Conservation (phyloP, 139 green algal species). For the Tetradesmus lagerheimii region DNA sequence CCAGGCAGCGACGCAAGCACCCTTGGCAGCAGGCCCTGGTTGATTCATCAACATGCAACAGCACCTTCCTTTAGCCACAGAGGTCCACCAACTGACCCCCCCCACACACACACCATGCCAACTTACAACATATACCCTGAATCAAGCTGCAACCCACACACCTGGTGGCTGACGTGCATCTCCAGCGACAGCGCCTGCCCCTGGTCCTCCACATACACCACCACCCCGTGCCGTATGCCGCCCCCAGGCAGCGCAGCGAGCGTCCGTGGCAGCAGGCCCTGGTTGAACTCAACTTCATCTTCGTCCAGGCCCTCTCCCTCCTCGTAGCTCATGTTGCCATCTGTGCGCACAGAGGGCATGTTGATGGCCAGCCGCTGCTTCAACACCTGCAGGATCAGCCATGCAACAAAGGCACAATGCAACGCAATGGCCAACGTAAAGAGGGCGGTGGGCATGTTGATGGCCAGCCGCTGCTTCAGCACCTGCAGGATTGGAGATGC, state of each 20-base stretch:
- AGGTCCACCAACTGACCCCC: too few species aligned
- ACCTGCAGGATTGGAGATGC: conserved; percentile 52
- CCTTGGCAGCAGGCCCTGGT: too few species aligned
- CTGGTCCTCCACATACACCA: conserved; percentile 83
- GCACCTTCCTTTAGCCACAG: too few species aligned
- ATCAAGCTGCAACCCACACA: background rate
- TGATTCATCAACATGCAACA: too few species aligned
- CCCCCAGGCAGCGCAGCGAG: conserved; percentile 78
- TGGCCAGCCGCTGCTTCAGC: conserved; percentile 75
- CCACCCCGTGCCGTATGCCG: conserved; percentile 70
- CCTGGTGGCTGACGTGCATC: conserved; percentile 51
- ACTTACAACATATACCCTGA: background rate
- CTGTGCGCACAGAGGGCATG: conserved; percentile 54
- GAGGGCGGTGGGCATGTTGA: conserved; percentile 65
- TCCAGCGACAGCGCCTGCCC: conserved; percentile 72
- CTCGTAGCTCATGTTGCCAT: conserved; percentile 85
- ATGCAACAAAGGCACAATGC: background rate
- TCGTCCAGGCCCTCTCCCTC: conserved; percentile 89
- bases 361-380: conserved; percentile 79
- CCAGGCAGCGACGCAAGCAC: too few species aligned
- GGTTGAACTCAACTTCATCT: conserved; percentile 77
- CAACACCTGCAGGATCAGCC: conserved; percentile 66
- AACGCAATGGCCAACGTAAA: background rate
- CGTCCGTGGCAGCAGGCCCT: conserved; percentile 50
- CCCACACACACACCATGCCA: background rate